These are phyloP conservation scores for Hortaea sp. DNA, from an alignment of 2,329 filamentous ascomycete genomes.

Conservation along the genomic window DNA sequence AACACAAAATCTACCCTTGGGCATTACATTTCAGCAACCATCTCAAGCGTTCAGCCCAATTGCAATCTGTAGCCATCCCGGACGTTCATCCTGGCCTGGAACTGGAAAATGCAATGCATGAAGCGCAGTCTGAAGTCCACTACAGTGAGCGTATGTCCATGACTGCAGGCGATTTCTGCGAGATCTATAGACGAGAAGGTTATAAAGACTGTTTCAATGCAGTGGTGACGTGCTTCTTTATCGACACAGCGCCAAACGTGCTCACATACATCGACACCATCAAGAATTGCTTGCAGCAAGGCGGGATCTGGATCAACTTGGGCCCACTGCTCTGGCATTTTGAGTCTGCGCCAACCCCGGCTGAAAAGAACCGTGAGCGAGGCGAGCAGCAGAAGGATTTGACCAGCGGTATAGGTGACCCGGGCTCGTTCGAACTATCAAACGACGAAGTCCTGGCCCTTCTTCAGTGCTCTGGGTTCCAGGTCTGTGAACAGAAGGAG, in stretches of 20 bases:
- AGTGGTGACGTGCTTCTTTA: slow-evolving; percentile 86
- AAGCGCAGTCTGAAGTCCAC: slow-evolving; percentile 5
- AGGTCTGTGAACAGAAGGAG: slow-evolving; percentile 44
- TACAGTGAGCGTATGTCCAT: slow-evolving; percentile 70
- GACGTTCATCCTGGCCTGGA: slow-evolving; percentile 49
- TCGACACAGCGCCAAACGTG: slow-evolving; percentile 91
- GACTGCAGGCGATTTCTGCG: slow-evolving; percentile 85
- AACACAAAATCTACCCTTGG: slow-evolving; percentile 76
- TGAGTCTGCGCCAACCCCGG: slow-evolving; percentile 54
- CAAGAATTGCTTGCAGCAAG: slow-evolving; percentile 61
- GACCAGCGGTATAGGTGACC: slow-evolving; percentile 56
- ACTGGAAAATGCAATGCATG: slow-evolving; percentile 22
- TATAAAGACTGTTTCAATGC: slow-evolving; percentile 61
- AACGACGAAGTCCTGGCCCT: slow-evolving; percentile 78
- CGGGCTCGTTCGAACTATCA: slow-evolving; percentile 80
- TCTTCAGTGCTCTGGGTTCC: slow-evolving; percentile 66
- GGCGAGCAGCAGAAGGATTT: neutral
- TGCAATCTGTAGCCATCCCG: slow-evolving; percentile 63
- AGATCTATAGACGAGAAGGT: slow-evolving; percentile 61
- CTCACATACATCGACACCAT: slow-evolving; percentile 85
- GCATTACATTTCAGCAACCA: slow-evolving; percentile 84
- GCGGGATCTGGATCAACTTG: slow-evolving; percentile 79
- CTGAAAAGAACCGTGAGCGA: slow-evolving; percentile 37
- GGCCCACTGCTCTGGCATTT: slow-evolving; percentile 95
- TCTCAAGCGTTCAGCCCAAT: slow-evolving; percentile 59